These are phyloP conservation scores for Elsinoe perseae DNA, from an alignment of 2,329 filamentous ascomycete genomes.

Conservation along the genomic window DNA sequence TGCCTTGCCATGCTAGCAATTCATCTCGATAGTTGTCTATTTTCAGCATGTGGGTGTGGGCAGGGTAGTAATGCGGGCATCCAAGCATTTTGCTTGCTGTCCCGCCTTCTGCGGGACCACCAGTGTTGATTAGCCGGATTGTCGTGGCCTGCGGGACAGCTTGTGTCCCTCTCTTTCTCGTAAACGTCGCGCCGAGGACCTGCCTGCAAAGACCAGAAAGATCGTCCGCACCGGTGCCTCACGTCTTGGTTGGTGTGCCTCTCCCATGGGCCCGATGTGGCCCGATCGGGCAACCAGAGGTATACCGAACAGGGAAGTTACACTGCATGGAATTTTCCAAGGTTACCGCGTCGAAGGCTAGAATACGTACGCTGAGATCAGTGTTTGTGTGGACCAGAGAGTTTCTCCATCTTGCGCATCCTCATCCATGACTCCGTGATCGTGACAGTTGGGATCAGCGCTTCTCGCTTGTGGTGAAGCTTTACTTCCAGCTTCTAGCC, in stretches of 20 bases:
- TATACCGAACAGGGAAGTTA: neutral
- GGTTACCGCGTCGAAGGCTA: too few species aligned
- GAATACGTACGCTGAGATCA: too few species aligned
- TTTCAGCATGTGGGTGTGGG: neutral
- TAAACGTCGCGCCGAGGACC: neutral
- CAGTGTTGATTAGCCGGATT: too few species aligned
- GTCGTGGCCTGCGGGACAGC: too few species aligned
- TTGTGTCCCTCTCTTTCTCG: neutral
- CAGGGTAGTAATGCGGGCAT: neutral
- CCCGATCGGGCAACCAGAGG: neutral
- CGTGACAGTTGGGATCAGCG: neutral
- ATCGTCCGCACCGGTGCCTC: neutral
- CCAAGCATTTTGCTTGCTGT: too few species aligned
- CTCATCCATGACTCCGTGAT: neutral
- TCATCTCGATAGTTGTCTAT: neutral
- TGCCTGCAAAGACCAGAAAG: too few species aligned
- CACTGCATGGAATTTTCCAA: neutral
- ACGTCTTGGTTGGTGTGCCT: neutral
- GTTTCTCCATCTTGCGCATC: too few species aligned
- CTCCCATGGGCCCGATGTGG: neutral
- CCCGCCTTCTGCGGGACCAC: too few species aligned
- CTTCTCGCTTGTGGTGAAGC: neutral
- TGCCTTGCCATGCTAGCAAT: neutral
- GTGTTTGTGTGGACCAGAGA: too few species aligned
- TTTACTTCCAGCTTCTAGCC: neutral